Conservation (phyloP, 352 stramenopile species). For the Phytophthora agathidicida region DNA sequence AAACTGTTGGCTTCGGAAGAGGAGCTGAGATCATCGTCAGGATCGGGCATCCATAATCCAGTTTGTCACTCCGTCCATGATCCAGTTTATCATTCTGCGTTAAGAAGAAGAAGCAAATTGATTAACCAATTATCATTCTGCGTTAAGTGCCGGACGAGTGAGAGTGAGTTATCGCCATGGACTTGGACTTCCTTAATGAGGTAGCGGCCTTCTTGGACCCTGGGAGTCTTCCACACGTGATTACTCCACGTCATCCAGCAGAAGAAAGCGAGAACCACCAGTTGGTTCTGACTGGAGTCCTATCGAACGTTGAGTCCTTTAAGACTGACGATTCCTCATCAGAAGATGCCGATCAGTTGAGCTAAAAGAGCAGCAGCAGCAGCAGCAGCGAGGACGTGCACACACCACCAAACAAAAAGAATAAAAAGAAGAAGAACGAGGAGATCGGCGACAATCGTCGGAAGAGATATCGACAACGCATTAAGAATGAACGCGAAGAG, state of each 20-base stretch:
- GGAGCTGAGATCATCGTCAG: neutral
- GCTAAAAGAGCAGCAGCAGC: neutral
- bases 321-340: neutral
- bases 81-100: too few relatives aligned
- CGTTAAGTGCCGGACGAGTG: neutral
- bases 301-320: too few relatives aligned
- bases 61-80: too few relatives aligned
- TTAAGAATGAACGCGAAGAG: slow-evolving; percentile 18
- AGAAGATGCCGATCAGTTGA: neutral
- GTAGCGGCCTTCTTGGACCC: slow-evolving; percentile 8
- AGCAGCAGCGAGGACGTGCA: neutral
- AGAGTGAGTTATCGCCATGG: neutral
- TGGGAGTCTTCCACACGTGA: neutral
- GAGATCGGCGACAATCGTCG: neutral
- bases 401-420: too few relatives aligned
- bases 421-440: neutral
- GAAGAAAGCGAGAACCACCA: neutral
- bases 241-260: neutral
- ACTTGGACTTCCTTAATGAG: slow-evolving; percentile 12
- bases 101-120: too few relatives aligned
- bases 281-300: neutral
- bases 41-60: neutral
- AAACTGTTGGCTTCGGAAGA: neutral
- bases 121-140: too few relatives aligned
- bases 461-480: slow-evolving; percentile 5